Conservation (phyloP, 179 eudicot genomes). For the Silene coronaria region DNA sequence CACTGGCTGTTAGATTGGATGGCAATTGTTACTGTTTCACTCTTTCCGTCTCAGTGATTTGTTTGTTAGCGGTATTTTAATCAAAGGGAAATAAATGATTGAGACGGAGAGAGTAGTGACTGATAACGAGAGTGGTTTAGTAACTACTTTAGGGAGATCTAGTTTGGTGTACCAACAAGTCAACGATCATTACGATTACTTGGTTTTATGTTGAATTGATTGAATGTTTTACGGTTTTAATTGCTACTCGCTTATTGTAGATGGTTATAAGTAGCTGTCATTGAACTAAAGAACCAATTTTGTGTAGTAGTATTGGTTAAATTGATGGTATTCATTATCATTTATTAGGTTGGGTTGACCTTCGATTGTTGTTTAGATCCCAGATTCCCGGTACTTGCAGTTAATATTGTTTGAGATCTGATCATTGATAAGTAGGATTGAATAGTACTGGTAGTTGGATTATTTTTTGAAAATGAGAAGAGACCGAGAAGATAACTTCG, state of each 20-base stretch:
- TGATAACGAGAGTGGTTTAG: too few species aligned
- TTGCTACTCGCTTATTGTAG: too few species aligned
- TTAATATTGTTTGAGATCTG: neutral
- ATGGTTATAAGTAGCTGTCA: neutral
- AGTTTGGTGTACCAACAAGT: slow-evolving; percentile 4
- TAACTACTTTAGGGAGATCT: neutral
- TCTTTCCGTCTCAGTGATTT: too few species aligned
- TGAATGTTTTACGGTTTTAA: neutral
- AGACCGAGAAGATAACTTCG: neutral
- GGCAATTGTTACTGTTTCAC: neutral
- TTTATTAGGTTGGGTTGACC: neutral
- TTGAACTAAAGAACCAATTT: neutral
- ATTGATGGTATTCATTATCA: neutral
- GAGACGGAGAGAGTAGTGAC: too few species aligned
- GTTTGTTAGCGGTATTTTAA: too few species aligned
- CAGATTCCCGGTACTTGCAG: neutral
- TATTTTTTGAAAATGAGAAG: neutral
- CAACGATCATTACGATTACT: slow-evolving; percentile 3
- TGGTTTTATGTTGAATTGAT: too few species aligned
- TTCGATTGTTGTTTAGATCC: slow-evolving; percentile 1
- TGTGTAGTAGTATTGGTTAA: neutral
- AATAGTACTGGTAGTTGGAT: neutral
- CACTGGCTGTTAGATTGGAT: neutral
- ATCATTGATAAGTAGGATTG: neutral
- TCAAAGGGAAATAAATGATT: too few species aligned